Evolutionary conservation across 805 yeast genomes (phyloP).

Genomic region (Teunomyces lycoperdinae): DNA sequence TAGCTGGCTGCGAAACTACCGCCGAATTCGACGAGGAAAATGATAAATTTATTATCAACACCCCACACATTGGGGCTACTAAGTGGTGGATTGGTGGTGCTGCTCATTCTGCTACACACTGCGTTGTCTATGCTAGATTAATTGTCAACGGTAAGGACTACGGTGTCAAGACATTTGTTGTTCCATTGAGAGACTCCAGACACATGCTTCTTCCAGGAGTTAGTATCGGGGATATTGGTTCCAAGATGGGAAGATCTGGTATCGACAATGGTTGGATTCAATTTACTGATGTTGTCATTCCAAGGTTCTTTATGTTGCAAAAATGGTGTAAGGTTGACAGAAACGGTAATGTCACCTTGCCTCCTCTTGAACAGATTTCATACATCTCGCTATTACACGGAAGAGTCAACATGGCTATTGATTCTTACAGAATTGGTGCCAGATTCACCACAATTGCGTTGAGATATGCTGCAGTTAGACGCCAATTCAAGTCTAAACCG

Average conservation of each 20-base stretch:
- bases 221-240: conserved; percentile 45
- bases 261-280: conserved; percentile 51
- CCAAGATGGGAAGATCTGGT: conserved; percentile 50
- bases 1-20: conserved; percentile 89
- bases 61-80: conserved; percentile 49
- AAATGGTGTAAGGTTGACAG: conserved; percentile 40
- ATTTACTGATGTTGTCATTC: conserved; percentile 41
- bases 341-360: conserved; percentile 39
- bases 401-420: conserved; percentile 44
- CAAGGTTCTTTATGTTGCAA: conserved; percentile 46
- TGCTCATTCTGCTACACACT: conserved; percentile 46
- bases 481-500: conserved; percentile 40
- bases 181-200: conserved; percentile 43
- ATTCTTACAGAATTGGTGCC: conserved; percentile 42
- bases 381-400: conserved; percentile 45
- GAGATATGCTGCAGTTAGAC: conserved; percentile 45
- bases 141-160: conserved; percentile 43
- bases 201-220: conserved; percentile 44
- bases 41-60: conserved; percentile 43
- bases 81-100: conserved; percentile 54
- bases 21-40: conserved; percentile 37
- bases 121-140: conserved; percentile 40
- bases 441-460: conserved; percentile 42
- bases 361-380: conserved; percentile 45
- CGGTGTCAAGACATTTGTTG: conserved; percentile 46